Percentiles rank a stretch among this genome's conserved stretches.
Conservation (phyloP, 106 monocot species). For the Acorus calamus region DNA sequence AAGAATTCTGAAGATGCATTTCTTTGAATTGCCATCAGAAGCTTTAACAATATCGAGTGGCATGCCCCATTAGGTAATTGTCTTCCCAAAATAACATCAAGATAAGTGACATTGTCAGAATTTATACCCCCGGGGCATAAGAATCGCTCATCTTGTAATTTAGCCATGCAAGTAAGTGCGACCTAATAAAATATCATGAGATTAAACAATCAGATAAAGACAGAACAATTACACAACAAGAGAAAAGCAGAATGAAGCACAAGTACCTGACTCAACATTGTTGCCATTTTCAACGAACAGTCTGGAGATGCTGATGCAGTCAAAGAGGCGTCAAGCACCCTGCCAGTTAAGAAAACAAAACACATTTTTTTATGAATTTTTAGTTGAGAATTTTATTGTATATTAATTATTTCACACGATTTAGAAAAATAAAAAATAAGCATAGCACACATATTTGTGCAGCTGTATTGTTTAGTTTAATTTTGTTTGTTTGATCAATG, state of each 20-base stretch:
- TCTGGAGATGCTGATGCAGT: slow-evolving; percentile 74
- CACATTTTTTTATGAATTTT: neutral
- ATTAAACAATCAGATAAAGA: neutral
- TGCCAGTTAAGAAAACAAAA: slow-evolving; percentile 10
- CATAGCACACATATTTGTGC: too few relatives aligned
- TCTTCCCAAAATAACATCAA: slow-evolving; percentile 70
- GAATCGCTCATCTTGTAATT: slow-evolving; percentile 85
- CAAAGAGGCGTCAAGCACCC: slow-evolving; percentile 81
- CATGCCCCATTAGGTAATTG: slow-evolving; percentile 83
- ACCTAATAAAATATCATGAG: slow-evolving; percentile 33
- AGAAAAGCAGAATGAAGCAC: slow-evolving; percentile 8
- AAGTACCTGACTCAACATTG: slow-evolving; percentile 59
- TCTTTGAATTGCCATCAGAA: slow-evolving; percentile 78
- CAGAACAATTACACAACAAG: neutral
- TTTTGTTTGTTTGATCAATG: too few relatives aligned
- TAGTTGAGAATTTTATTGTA: too few relatives aligned
- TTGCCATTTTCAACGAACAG: slow-evolving; percentile 89
- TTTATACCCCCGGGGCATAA: slow-evolving; percentile 57
- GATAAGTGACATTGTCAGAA: slow-evolving; percentile 72
- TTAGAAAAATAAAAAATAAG: too few relatives aligned
- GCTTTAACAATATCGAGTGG: slow-evolving; percentile 77
- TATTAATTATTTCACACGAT: too few relatives aligned
- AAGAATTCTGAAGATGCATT: slow-evolving; percentile 87
- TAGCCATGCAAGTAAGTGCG: slow-evolving; percentile 93
- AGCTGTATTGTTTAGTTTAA: too few relatives aligned